Evolutionary conservation across 2,329 filamentous ascomycete genomes (phyloP).

Genomic region (Purpureocillium lavendulum): DNA sequence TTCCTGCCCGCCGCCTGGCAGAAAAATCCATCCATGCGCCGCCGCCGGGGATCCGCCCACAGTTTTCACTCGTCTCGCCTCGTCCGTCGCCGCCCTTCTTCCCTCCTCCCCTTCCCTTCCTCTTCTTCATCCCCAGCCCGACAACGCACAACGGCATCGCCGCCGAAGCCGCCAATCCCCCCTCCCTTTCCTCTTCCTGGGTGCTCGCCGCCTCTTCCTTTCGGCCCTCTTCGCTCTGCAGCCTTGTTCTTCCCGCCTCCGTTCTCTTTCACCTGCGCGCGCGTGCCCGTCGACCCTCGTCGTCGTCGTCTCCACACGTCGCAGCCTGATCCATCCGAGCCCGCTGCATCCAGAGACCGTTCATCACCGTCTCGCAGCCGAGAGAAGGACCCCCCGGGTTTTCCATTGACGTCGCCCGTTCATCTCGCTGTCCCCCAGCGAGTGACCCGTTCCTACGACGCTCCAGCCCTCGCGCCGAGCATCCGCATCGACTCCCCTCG

Average conservation of each 20-base stretch:
- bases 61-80: no score
- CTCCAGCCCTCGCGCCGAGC: no score
- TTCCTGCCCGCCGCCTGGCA: no score
- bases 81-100: conserved; percentile 5
- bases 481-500: no score
- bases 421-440: no score
- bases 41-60: no score
- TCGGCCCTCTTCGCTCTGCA: conserved; percentile 7
- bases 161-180: conserved; percentile 15
- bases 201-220: conserved; percentile 7
- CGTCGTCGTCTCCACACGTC: neutral
- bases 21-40: no score
- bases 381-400: no score
- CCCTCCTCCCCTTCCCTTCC: conserved; percentile 14
- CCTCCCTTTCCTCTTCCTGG: conserved; percentile 8
- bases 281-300: neutral
- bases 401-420: neutral
- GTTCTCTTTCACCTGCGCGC: conserved; percentile 1
- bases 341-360: neutral
- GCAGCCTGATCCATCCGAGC: conserved; percentile 1
- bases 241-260: conserved; percentile 1
- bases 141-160: conserved; percentile 17
- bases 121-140: conserved; percentile 16
- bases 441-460: no score
- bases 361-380: neutral